Evolutionary conservation across 1,284 basidiomycete genomes (phyloP).

Genomic region (Pseudozyma tsukubaensis): DNA sequence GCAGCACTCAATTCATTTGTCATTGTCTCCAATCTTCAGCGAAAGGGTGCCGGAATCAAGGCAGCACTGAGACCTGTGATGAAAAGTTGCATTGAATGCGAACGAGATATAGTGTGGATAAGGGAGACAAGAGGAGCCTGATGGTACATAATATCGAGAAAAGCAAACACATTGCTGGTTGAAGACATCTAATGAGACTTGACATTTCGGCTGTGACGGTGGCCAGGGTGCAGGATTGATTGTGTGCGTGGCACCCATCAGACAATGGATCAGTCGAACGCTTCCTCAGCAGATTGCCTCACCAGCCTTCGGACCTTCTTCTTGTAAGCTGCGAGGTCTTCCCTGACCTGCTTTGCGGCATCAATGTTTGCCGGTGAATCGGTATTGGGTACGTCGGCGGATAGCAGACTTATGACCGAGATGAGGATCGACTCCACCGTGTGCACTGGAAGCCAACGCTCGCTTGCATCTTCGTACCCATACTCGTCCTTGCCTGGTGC

Average conservation of each 20-base stretch:
- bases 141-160: constrained; percentile 17
- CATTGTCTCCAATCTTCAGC: constrained; percentile 2
- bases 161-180: neutral
- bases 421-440: constrained; percentile 95
- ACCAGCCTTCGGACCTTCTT: constrained; percentile 67
- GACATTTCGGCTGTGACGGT: neutral
- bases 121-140: constrained; percentile 3
- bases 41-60: neutral
- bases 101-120: neutral
- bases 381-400: constrained; percentile 88
- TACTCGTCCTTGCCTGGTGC: constrained; percentile 97
- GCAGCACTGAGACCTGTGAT: neutral
- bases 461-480: constrained; percentile 96
- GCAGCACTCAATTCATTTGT: constrained; percentile 6
- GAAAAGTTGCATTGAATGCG: neutral
- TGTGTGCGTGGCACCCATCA: too few species aligned
- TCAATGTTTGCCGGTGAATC: constrained; percentile 98
- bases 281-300: constrained; percentile 65
- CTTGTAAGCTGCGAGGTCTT: constrained; percentile 65
- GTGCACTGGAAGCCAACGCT: constrained; percentile 97
- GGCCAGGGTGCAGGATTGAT: too few species aligned
- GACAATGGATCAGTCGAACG: too few species aligned
- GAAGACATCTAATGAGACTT: neutral
- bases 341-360: constrained; percentile 72
- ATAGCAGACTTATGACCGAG: constrained; percentile 94